Base-by-base conservation (phyloP, 2,329 filamentous ascomycete genomes). In the Rhynchosporium graminicola region DNA sequence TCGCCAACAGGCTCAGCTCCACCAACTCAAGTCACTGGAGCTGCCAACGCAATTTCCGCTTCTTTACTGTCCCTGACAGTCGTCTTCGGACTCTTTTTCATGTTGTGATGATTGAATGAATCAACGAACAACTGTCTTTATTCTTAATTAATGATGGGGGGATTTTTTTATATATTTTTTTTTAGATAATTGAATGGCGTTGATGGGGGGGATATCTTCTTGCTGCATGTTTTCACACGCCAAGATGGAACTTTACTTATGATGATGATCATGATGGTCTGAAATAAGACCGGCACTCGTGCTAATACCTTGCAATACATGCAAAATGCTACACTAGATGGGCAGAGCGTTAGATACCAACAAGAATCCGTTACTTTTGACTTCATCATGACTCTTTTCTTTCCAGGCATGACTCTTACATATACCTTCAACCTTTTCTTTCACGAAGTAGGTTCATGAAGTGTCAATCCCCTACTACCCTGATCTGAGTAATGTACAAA, bases 81-180 rank as follows among this genome's bases (percentile, higher is more conserved):
- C 38, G 59, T 51, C 59, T 43, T 56, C 20, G 59, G 59, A 43
- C 59, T 61, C 1, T 51, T 57, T 43, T 57, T 61, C 52, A 43
- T 61, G 43, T 61, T 61, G 47, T 61, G 28, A 57, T 36, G 42
- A 55, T 29, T 46, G 7, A 55, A 20, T 60, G 40, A 45, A 38
- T 51, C 12, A 54, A 40, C 33, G 33, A 6, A 36, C 33, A 6
- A 36, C 5, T 36, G 33, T 36, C 33, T 36, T 5, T 5, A 6
- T 8, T 20, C 38, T 40, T 38, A 33, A 9, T 20, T 3, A 33
- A 33, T 43, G n/a, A 43, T 43, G 31, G 12, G 12, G 12, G 33
- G 26, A 8, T 26, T 50, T 31, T 38, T 31, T 20, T 1, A 20
- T 20, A 20, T 20, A 1, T 20, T 20, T 20, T 20, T 20, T 20